phyloP scores from a whole-genome alignment of 1,139 yeast genomes.

The Sugiyamaella paludigena region DNA sequence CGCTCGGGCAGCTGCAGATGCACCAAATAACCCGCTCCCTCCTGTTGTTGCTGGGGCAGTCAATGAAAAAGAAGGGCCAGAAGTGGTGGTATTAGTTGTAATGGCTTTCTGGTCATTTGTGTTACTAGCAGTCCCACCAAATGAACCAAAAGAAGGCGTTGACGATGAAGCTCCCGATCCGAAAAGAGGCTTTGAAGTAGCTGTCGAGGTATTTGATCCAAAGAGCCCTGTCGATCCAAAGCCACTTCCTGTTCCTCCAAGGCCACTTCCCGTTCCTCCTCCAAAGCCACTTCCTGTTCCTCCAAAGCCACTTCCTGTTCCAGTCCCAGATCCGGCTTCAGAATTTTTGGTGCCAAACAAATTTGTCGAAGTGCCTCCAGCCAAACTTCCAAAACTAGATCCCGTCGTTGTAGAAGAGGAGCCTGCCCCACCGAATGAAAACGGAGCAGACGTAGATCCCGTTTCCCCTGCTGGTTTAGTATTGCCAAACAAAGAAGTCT shows the following conservation, averaged over 20 bases:
- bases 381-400: background rate
- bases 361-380: conserved; percentile 4
- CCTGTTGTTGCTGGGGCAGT: too few species aligned
- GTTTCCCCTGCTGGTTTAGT: background rate
- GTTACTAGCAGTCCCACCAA: conserved; percentile 14
- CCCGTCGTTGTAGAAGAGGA: conserved; percentile 6
- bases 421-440: conserved; percentile 10
- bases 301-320: background rate
- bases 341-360: background rate
- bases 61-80: background rate
- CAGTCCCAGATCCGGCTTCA: background rate
- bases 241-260: background rate
- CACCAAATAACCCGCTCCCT: too few species aligned
- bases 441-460: background rate
- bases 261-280: background rate
- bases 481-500: conserved; percentile 7
- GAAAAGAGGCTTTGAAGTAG: background rate
- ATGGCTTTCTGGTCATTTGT: conserved; percentile 1
- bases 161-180: background rate
- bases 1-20: too few species aligned
- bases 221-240: background rate
- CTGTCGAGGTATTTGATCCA: background rate
- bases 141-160: conserved; percentile 9
- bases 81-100: conserved; percentile 13
- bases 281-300: background rate